A percentile compares a stretch with the other conserved stretches of the same genome.
Evolutionary conservation across 257 asterid genomes (phyloP).

Genomic region (Forsythia viridissima): DNA sequence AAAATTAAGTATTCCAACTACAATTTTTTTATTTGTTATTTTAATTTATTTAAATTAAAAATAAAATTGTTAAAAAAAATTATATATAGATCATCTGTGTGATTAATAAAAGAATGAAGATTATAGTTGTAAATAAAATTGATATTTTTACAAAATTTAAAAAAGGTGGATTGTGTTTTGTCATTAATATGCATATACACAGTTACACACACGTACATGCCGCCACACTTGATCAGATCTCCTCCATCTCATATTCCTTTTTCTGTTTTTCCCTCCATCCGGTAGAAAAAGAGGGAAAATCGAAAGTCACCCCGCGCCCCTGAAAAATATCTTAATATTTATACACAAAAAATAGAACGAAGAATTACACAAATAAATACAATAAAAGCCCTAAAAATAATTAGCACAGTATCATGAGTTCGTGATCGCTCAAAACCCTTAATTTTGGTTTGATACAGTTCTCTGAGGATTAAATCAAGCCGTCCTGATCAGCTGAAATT

Average conservation of each 20-base stretch:
- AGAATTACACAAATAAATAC: background rate
- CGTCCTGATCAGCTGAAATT: constrained; percentile 24
- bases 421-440: constrained; percentile 27
- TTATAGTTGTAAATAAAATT: too few relatives aligned
- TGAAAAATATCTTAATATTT: constrained; percentile 1
- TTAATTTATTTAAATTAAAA: too few relatives aligned
- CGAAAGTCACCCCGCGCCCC: constrained; percentile 36
- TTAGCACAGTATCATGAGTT: constrained; percentile 24
- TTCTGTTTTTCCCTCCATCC: constrained; percentile 3
- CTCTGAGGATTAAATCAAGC: background rate
- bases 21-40: too few relatives aligned
- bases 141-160: too few relatives aligned
- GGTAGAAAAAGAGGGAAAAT: constrained; percentile 29
- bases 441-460: constrained; percentile 7
- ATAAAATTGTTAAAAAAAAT: too few relatives aligned
- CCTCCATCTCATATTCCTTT: constrained; percentile 14
- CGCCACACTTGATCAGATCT: constrained; percentile 16
- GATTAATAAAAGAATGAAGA: too few relatives aligned
- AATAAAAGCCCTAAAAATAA: constrained; percentile 17
- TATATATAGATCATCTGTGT: too few relatives aligned
- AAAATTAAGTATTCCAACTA: too few relatives aligned
- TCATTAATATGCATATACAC: too few relatives aligned
- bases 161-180: too few relatives aligned
- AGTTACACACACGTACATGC: background rate
- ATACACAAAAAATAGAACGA: background rate